These are phyloP conservation scores for Hericium rajendrae DNA, from an alignment of 768 basidiomycete species.

Conservation along the genomic window DNA sequence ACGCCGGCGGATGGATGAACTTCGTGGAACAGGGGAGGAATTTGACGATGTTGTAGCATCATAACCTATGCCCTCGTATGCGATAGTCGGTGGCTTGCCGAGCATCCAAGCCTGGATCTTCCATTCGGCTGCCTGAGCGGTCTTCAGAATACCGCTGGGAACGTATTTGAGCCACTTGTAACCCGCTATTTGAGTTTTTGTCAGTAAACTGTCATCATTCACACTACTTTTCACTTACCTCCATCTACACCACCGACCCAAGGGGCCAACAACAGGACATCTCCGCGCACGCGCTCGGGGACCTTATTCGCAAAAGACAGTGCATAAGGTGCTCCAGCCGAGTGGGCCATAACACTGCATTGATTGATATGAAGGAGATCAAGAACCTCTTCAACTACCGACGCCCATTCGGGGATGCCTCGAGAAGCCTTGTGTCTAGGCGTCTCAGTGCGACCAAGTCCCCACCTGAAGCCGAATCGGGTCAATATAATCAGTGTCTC, in stretches of 20 bases:
- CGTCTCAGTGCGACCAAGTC: constrained; percentile 78
- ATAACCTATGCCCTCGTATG: constrained; percentile 82
- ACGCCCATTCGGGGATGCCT: constrained; percentile 86
- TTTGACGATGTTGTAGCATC: constrained; percentile 29
- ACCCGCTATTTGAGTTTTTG: constrained; percentile 37
- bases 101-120: constrained; percentile 95
- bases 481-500: background rate
- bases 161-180: constrained; percentile 98
- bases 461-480: constrained; percentile 51
- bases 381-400: constrained; percentile 83
- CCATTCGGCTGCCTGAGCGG: constrained; percentile 96
- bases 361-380: constrained; percentile 67
- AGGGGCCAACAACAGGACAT: constrained; percentile 83
- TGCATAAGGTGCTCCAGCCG: constrained; percentile 92
- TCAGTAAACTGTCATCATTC: constrained; percentile 6
- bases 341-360: constrained; percentile 91
- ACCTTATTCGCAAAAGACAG: constrained; percentile 75
- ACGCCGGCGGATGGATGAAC: constrained; percentile 3
- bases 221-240: constrained; percentile 40
- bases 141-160: constrained; percentile 85
- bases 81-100: constrained; percentile 83
- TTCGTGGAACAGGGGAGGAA: constrained; percentile 14
- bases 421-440: constrained; percentile 52
- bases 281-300: constrained; percentile 69
- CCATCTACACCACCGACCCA: constrained; percentile 93